A percentile compares a stretch with the other conserved stretches of the same genome.
Evolutionary conservation across 1,284 basidiomycete genomes (phyloP).

Genomic region (Pseudomicrostroma phylloplanum): DNA sequence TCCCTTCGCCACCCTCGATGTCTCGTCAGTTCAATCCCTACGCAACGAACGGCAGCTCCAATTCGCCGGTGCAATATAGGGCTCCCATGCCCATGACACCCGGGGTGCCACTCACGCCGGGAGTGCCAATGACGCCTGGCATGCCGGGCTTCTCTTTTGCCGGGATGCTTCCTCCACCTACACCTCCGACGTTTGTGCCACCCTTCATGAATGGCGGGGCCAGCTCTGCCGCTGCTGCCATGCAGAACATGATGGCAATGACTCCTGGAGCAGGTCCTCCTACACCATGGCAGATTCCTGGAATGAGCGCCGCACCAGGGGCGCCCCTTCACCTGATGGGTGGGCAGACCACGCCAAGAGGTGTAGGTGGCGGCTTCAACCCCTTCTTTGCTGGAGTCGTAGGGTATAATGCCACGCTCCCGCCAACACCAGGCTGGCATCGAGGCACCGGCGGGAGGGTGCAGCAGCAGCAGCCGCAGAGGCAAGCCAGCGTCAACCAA

Average conservation of each 20-base stretch:
- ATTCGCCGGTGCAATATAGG: slow-evolving; percentile 13
- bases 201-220: slow-evolving; percentile 48
- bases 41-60: neutral
- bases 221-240: neutral
- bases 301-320: slow-evolving; percentile 8
- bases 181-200: slow-evolving; percentile 50
- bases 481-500: neutral
- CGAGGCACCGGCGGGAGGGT: neutral
- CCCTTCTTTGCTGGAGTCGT: neutral
- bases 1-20: slow-evolving; percentile 27
- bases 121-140: slow-evolving; percentile 26
- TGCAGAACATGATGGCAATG: neutral
- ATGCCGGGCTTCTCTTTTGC: slow-evolving; percentile 54
- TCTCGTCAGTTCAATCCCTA: slow-evolving; percentile 4
- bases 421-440: neutral
- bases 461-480: neutral
- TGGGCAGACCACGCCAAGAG: neutral
- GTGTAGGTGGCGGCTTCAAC: neutral
- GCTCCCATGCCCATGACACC: slow-evolving; percentile 6
- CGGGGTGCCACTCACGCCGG: slow-evolving; percentile 44
- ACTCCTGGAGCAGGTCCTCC: slow-evolving; percentile 5
- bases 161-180: slow-evolving; percentile 44
- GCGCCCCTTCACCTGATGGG: slow-evolving; percentile 7
- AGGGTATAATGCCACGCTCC: neutral
- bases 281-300: slow-evolving; percentile 7